Percentiles rank a stretch among this genome's conserved stretches.
Conservation (phyloP, 495 filamentous ascomycete species). For the Eremomyces bilateralis region DNA sequence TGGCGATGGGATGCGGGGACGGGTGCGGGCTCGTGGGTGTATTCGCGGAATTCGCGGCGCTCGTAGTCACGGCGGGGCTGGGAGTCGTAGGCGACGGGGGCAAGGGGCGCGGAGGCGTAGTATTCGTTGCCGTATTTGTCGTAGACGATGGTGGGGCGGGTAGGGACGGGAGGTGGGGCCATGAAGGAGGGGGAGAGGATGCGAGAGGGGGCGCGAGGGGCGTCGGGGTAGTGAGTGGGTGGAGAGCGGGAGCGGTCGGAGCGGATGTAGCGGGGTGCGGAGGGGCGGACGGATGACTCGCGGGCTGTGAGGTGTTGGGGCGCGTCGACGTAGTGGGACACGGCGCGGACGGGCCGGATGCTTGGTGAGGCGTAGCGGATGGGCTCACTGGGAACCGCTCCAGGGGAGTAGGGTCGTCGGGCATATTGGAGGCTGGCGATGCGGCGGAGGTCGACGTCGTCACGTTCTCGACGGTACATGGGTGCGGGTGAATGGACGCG, state of each 20-base stretch:
- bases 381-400: conserved; percentile 5
- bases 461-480: conserved; percentile 23
- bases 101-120: conserved; percentile 12
- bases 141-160: background rate
- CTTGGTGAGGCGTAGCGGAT: too few species aligned
- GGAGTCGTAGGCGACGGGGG: too few species aligned
- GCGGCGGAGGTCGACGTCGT: conserved; percentile 34
- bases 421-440: conserved; percentile 31
- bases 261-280: conserved; percentile 22
- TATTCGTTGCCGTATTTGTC: conserved; percentile 15
- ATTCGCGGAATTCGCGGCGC: too few species aligned
- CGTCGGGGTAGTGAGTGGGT: background rate
- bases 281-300: conserved; percentile 23
- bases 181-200: background rate
- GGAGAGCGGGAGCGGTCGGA: conserved; percentile 37
- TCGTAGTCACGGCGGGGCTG: too few species aligned
- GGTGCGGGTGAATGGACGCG: conserved; percentile 24
- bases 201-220: background rate
- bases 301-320: too few species aligned
- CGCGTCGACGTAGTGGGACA: conserved; percentile 32
- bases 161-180: background rate
- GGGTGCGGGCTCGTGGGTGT: too few species aligned
- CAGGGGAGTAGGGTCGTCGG: conserved; percentile 20
- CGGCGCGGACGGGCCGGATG: conserved; percentile 33
- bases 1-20: conserved; percentile 11